Percentiles rank a stretch among this genome's conserved stretches.
Conservation (phyloP, 805 yeast genomes). For the Maudiozyma turicensis region DNA sequence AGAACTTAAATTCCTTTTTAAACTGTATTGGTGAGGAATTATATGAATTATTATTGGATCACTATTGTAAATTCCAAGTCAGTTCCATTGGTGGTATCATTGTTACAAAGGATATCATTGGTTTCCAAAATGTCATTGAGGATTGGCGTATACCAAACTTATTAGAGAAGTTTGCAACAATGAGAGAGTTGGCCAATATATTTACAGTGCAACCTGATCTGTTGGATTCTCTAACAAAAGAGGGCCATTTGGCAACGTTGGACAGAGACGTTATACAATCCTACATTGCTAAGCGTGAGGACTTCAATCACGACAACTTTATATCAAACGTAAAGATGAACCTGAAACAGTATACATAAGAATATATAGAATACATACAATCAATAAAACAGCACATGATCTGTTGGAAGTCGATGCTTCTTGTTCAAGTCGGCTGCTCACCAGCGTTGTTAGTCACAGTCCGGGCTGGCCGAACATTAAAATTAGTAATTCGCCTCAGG, state of each 20-base stretch:
- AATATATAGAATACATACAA: neutral
- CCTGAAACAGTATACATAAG: constrained; percentile 11
- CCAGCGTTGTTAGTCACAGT: too few species aligned
- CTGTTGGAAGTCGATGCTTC: too few species aligned
- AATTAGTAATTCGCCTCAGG: too few species aligned
- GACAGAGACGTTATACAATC: constrained; percentile 53
- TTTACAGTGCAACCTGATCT: constrained; percentile 79
- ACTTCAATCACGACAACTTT: constrained; percentile 40
- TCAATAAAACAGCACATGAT: neutral
- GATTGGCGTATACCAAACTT: constrained; percentile 56
- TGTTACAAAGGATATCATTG: constrained; percentile 71
- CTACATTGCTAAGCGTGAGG: constrained; percentile 60
- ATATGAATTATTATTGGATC: constrained; percentile 52
- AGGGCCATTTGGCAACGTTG: constrained; percentile 64
- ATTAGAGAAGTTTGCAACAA: constrained; percentile 52
- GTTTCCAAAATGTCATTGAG: constrained; percentile 60
- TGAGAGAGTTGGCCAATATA: constrained; percentile 75
- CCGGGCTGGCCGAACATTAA: too few species aligned
- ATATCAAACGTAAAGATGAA: constrained; percentile 20
- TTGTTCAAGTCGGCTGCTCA: too few species aligned
- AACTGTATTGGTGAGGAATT: constrained; percentile 49
- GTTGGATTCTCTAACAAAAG: constrained; percentile 66
- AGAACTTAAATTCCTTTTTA: constrained; percentile 43
- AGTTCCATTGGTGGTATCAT: constrained; percentile 76
- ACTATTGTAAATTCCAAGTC: constrained; percentile 66